phyloP scores from a whole-genome alignment of 139 green algal species.

The Diplosphaera chodatii region DNA sequence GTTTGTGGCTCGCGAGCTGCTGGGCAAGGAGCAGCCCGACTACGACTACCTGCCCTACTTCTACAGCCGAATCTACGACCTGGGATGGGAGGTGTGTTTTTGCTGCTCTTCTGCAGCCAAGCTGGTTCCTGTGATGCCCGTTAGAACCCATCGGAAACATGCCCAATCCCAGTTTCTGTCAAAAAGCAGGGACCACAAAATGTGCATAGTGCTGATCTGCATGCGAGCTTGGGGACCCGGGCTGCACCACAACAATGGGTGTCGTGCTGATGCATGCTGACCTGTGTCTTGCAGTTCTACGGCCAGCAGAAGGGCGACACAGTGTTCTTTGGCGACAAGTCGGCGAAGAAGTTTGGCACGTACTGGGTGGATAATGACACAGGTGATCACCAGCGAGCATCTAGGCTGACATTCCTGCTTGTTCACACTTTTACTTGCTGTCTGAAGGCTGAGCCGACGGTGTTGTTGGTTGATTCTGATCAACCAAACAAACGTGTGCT shows the following conservation, averaged over 20 bases:
- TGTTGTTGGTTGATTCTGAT: too few species aligned
- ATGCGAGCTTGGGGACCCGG: too few species aligned
- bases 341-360: conserved; percentile 70
- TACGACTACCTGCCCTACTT: conserved; percentile 94
- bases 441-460: too few species aligned
- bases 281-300: conserved; percentile 69
- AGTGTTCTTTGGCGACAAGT: conserved; percentile 47
- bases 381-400: conserved; percentile 1
- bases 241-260: too few species aligned
- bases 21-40: conserved; percentile 7
- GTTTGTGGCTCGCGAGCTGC: conserved; percentile 19
- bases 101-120: neutral
- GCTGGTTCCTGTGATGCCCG: neutral
- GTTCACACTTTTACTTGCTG: too few species aligned
- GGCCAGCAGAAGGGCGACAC: conserved; percentile 40
- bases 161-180: too few species aligned
- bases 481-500: too few species aligned
- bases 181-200: too few species aligned
- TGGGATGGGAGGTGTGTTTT: conserved; percentile 64
- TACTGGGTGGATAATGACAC: conserved; percentile 75
- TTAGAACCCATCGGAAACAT: too few species aligned
- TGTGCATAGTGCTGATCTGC: too few species aligned
- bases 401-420: neutral
- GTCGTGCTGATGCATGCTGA: too few species aligned
- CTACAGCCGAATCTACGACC: conserved; percentile 83